Evolutionary conservation across 371 early-diverging fungal species (phyloP).

Genomic region (Rhizopus microsporus): DNA sequence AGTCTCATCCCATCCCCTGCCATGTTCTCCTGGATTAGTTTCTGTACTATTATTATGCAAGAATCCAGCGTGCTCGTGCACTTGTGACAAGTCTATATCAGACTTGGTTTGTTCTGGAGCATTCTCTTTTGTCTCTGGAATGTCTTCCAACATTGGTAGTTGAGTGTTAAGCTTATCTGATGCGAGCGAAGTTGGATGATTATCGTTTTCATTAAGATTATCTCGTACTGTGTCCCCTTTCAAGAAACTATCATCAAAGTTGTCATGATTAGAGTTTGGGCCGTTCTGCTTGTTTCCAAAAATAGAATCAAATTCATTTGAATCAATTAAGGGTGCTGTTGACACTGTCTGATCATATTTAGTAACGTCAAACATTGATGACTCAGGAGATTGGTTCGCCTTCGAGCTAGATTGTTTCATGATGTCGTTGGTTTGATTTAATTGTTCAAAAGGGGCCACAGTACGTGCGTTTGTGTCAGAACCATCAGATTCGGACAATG

Average conservation of each 20-base stretch:
- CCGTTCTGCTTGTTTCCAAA: conserved; percentile 7
- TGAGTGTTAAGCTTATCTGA: background rate
- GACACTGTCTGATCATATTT: background rate
- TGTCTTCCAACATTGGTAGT: background rate
- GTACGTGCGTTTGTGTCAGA: conserved; percentile 9
- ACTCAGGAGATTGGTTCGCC: conserved; percentile 17
- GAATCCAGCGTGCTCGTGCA: background rate
- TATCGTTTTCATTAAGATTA: background rate
- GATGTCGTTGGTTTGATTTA: background rate
- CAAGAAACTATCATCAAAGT: background rate
- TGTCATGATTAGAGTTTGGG: background rate
- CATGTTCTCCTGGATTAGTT: conserved; percentile 5
- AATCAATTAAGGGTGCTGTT: background rate
- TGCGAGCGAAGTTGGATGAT: background rate
- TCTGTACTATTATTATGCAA: background rate
- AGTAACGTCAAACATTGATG: conserved; percentile 10
- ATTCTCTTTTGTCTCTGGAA: background rate
- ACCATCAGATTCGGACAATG: conserved; percentile 10
- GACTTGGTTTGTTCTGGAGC: no score
- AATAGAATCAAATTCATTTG: conserved; percentile 18
- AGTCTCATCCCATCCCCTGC: conserved; percentile 6
- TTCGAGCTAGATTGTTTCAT: background rate
- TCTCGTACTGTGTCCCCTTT: background rate
- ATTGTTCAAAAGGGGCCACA: background rate
- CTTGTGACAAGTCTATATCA: no score